A percentile compares a stretch with the other conserved stretches of the same genome.
phyloP scores from a whole-genome alignment of 345 rosid species.

The Raphanus sativus region DNA sequence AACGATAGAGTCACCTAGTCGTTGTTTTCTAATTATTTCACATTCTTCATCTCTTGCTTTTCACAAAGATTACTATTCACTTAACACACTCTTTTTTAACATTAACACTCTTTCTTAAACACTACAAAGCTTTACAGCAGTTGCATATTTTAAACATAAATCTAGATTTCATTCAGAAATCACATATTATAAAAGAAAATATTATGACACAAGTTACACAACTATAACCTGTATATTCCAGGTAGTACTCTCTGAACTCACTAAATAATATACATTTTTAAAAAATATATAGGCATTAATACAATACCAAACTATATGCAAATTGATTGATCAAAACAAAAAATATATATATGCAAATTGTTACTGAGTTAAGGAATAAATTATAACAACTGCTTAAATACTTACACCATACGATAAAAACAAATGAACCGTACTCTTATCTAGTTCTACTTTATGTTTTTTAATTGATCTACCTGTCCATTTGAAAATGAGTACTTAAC shows the following conservation, averaged over 20 bases:
- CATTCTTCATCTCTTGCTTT: not conserved
- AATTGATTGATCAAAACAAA: too few relatives aligned
- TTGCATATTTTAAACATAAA: not conserved
- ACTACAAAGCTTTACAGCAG: not conserved
- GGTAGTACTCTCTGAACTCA: not conserved
- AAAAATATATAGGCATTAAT: not conserved
- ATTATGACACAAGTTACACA: not conserved
- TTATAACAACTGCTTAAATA: not conserved
- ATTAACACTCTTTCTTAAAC: not conserved
- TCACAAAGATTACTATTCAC: not conserved
- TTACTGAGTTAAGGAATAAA: not conserved
- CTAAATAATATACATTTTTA: not conserved
- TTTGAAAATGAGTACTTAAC: slow-evolving; percentile 19
- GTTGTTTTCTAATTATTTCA: not conserved
- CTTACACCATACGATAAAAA: not conserved
- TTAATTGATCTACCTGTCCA: not conserved
- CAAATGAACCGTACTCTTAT: not conserved
- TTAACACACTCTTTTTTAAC: not conserved
- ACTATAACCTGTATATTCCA: not conserved
- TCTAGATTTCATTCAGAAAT: not conserved
- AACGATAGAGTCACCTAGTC: not conserved
- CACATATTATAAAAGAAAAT: not conserved
- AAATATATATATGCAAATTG: not conserved
- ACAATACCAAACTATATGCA: not conserved
- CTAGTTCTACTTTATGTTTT: not conserved